Evolutionary conservation across 805 yeast species (phyloP).

Genomic region (Lachancea thermotolerans): DNA sequence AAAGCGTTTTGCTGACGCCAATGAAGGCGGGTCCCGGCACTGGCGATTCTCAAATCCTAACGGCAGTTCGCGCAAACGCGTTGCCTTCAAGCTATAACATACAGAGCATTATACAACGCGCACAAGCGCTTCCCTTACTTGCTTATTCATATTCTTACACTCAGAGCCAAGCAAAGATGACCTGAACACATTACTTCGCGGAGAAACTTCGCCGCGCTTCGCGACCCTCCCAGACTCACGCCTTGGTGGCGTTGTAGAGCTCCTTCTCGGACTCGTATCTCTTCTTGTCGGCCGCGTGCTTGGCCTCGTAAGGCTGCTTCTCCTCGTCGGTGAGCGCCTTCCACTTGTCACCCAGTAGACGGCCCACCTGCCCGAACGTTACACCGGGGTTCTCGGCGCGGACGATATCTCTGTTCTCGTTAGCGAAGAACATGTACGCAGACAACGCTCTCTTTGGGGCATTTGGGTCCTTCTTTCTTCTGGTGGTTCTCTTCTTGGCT

Average conservation of each 20-base stretch:
- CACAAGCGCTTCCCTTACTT: not conserved
- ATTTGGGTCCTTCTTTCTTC: constrained; percentile 75
- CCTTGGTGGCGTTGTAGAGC: constrained; percentile 53
- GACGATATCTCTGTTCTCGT: constrained; percentile 92
- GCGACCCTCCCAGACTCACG: constrained; percentile 19
- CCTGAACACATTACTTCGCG: not conserved
- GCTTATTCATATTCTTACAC: not conserved
- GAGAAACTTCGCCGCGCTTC: not conserved
- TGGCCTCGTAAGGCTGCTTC: constrained; percentile 83
- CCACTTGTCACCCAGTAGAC: constrained; percentile 94
- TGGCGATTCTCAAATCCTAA: too few species aligned
- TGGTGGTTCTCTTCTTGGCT: constrained; percentile 33
- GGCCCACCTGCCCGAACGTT: constrained; percentile 92
- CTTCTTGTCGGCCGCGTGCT: constrained; percentile 95
- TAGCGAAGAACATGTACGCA: constrained; percentile 98
- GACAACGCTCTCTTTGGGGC: constrained; percentile 99
- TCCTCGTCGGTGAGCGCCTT: constrained; percentile 78
- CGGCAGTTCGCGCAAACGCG: not conserved
- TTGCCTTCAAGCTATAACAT: not conserved
- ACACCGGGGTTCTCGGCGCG: constrained; percentile 96
- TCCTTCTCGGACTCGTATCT: constrained; percentile 96
- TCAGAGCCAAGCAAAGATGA: not conserved
- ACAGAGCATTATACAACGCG: not conserved
- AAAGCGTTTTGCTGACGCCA: not conserved
- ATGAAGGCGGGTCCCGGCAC: not conserved